Evolutionary conservation across 768 basidiomycete species (phyloP).

Genomic region (Favolaschia claudopus): DNA sequence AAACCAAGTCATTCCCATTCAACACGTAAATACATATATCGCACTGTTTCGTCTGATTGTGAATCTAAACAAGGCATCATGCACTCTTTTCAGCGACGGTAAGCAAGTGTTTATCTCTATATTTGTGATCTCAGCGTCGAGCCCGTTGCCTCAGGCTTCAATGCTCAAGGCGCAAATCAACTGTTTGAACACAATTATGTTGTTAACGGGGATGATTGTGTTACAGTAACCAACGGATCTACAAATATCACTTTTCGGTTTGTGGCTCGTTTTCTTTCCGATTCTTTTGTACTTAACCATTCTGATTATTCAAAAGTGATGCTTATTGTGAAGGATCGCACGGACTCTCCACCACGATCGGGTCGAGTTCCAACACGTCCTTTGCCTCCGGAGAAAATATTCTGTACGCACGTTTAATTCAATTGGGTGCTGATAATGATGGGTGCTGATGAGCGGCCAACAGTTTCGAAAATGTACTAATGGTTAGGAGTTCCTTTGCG

Average conservation of each 20-base stretch:
- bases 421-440: not conserved
- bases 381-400: conserved; percentile 43
- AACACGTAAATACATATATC: conserved; percentile 13
- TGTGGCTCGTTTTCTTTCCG: conserved; percentile 6
- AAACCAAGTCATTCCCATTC: conserved; percentile 34
- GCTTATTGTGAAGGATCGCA: conserved; percentile 42
- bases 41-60: not conserved
- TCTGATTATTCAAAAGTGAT: conserved; percentile 30
- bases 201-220: conserved; percentile 49
- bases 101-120: too few relatives aligned
- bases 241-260: conserved; percentile 38
- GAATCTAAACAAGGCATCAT: too few relatives aligned
- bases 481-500: not conserved
- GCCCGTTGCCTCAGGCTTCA: conserved; percentile 29
- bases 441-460: not conserved
- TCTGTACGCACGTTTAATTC: conserved; percentile 35
- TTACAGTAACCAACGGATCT: conserved; percentile 44
- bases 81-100: conserved; percentile 15
- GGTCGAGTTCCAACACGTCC: conserved; percentile 37
- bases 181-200: conserved; percentile 47
- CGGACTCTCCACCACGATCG: conserved; percentile 42
- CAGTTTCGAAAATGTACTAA: conserved; percentile 19
- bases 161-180: conserved; percentile 35
- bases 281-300: conserved; percentile 5
- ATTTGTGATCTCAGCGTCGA: too few relatives aligned